These are phyloP conservation scores for Malus sieversii DNA, from an alignment of 306 rosid genomes.

Conservation along the genomic window DNA sequence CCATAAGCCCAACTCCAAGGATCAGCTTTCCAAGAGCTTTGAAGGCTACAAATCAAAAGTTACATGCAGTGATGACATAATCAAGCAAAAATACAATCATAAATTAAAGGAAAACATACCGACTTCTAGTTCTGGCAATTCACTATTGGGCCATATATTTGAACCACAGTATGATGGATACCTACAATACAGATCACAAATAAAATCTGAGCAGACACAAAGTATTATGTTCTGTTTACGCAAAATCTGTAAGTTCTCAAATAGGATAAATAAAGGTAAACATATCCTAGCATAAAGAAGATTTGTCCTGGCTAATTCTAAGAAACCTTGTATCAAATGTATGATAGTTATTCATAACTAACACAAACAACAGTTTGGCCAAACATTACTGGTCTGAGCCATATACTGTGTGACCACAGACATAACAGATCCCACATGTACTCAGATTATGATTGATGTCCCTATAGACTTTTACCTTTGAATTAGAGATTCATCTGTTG, in stretches of 20 bases:
- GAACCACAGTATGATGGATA: slow-evolving; percentile 89
- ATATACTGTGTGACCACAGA: background rate
- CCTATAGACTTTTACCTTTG: slow-evolving; percentile 43
- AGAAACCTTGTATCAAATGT: background rate
- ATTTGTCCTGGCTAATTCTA: background rate
- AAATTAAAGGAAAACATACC: slow-evolving; percentile 40
- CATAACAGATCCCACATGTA: slow-evolving; percentile 6
- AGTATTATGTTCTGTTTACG: background rate
- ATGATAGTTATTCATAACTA: background rate
- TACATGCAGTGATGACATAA: slow-evolving; percentile 12
- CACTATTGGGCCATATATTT: slow-evolving; percentile 75
- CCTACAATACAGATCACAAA: slow-evolving; percentile 36
- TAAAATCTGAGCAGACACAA: slow-evolving; percentile 12
- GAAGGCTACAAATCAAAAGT: slow-evolving; percentile 51
- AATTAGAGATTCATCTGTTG: slow-evolving; percentile 64
- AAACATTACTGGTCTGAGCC: slow-evolving; percentile 12
- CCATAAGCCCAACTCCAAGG: slow-evolving; percentile 80
- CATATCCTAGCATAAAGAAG: background rate
- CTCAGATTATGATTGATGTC: background rate
- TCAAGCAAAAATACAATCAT: slow-evolving; percentile 1
- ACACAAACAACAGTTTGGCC: background rate
- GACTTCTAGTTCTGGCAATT: slow-evolving; percentile 77
- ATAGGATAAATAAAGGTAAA: background rate
- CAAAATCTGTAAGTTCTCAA: background rate
- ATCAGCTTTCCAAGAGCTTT: slow-evolving; percentile 90